Evolutionary conservation across 1,284 basidiomycete species (phyloP).

Genomic region (Ustilago crameri): DNA sequence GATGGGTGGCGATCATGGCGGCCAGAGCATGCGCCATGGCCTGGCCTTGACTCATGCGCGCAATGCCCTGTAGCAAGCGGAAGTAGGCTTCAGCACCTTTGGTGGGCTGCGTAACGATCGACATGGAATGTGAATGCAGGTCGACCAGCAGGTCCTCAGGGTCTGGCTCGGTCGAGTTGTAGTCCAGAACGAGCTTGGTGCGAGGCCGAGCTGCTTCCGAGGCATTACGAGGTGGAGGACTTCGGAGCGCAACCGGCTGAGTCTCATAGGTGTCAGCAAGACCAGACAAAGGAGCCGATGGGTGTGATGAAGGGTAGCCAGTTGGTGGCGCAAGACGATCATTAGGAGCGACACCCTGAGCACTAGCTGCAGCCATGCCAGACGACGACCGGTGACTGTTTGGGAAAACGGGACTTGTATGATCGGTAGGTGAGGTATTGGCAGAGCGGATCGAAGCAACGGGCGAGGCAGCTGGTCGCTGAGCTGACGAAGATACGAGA

Average conservation of each 20-base stretch:
- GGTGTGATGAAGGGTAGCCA: background rate
- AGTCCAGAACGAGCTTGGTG: constrained; percentile 39
- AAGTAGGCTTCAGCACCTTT: constrained; percentile 36
- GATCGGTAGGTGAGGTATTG: constrained; percentile 20
- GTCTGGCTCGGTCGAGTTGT: constrained; percentile 28
- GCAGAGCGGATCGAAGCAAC: constrained; percentile 13
- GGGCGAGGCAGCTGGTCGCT: constrained; percentile 16
- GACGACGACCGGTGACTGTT: background rate
- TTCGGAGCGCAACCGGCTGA: background rate
- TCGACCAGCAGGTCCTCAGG: constrained; percentile 24
- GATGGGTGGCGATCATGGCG: constrained; percentile 27
- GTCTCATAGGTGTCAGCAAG: background rate
- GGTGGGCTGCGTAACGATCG: constrained; percentile 26
- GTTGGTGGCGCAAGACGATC: background rate
- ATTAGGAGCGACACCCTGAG: background rate
- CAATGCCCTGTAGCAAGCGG: constrained; percentile 27
- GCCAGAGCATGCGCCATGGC: constrained; percentile 48
- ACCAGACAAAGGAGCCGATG: background rate
- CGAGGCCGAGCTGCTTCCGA: constrained; percentile 16
- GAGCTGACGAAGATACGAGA: constrained; percentile 13
- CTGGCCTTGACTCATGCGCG: constrained; percentile 33
- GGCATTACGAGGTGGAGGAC: constrained; percentile 6
- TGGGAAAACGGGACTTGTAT: constrained; percentile 15
- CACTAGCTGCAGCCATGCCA: background rate
- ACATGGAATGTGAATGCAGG: constrained; percentile 10